Percentiles rank a stretch among this genome's conserved stretches.
Conservation (phyloP, 2,329 filamentous ascomycete genomes). For the Hymenoscyphus salicellus region DNA sequence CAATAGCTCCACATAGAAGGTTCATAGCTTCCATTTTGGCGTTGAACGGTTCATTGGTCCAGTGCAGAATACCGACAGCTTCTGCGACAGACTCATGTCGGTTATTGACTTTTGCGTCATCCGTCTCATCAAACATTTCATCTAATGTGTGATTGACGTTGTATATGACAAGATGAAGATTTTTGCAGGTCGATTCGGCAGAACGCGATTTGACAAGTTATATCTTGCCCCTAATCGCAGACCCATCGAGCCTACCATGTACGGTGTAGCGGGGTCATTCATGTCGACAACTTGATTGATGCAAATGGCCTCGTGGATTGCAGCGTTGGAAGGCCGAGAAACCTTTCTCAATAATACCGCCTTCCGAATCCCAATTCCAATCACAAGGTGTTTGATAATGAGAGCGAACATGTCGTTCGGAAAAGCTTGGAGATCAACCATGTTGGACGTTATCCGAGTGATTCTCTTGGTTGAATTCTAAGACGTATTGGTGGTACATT, state of each 20-base stretch:
- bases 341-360: neutral
- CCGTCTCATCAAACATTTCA: neutral
- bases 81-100: neutral
- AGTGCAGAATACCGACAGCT: neutral
- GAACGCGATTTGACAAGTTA: neutral
- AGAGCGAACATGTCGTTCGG: neutral
- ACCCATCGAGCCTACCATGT: neutral
- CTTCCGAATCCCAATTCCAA: neutral
- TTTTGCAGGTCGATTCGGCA: neutral
- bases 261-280: neutral
- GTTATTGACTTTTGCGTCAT: neutral
- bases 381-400: neutral
- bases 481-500: neutral
- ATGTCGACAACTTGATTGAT: neutral
- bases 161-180: neutral
- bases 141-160: neutral
- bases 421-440: neutral
- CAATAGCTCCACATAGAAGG: neutral
- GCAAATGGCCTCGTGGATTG: neutral
- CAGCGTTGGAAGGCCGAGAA: neutral
- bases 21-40: neutral
- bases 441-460: neutral
- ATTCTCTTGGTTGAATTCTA: no score
- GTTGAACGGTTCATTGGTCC: neutral
- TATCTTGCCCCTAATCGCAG: neutral